phyloP scores from a whole-genome alignment of 768 basidiomycete genomes.

The Fomitopsis pulvina region DNA sequence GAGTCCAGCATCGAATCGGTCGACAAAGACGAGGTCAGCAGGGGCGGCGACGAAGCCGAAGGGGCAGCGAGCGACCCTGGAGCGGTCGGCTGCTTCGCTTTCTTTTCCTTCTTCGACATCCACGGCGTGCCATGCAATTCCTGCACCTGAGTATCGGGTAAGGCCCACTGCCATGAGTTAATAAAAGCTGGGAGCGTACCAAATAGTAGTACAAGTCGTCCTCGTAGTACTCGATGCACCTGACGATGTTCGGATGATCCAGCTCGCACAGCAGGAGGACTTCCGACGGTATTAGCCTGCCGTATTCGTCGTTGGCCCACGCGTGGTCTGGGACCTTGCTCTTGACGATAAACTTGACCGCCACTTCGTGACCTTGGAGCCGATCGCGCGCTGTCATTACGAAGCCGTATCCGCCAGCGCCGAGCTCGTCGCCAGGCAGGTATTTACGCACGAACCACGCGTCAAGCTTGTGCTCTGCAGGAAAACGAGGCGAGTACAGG shows the following conservation, averaged over 20 bases:
- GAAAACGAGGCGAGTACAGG: slow-evolving; percentile 48
- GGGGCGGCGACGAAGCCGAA: slow-evolving; percentile 48
- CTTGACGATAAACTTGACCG: slow-evolving; percentile 94
- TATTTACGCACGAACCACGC: slow-evolving; percentile 54
- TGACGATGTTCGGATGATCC: slow-evolving; percentile 76
- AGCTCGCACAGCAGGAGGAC: slow-evolving; percentile 68
- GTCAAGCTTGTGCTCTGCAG: slow-evolving; percentile 52
- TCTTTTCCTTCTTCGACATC: slow-evolving; percentile 41
- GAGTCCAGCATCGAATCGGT: slow-evolving; percentile 39
- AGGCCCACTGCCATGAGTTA: not conserved
- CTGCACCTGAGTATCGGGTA: slow-evolving; percentile 53
- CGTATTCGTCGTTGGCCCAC: slow-evolving; percentile 56
- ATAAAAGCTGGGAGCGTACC: slow-evolving; percentile 37
- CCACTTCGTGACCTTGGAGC: slow-evolving; percentile 59
- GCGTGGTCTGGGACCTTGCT: slow-evolving; percentile 51
- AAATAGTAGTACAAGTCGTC: slow-evolving; percentile 83
- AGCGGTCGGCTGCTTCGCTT: slow-evolving; percentile 18
- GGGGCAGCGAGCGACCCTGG: slow-evolving; percentile 29
- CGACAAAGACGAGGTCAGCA: slow-evolving; percentile 51
- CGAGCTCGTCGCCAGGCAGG: slow-evolving; percentile 68
- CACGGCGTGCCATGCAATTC: slow-evolving; percentile 92
- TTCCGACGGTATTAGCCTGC: slow-evolving; percentile 73
- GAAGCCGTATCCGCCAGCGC: slow-evolving; percentile 91
- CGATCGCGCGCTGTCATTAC: slow-evolving; percentile 82
- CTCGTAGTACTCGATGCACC: slow-evolving; percentile 79